These are phyloP conservation scores for Deinandra increscens DNA, from an alignment of 129 eudicot genomes.

Conservation along the genomic window DNA sequence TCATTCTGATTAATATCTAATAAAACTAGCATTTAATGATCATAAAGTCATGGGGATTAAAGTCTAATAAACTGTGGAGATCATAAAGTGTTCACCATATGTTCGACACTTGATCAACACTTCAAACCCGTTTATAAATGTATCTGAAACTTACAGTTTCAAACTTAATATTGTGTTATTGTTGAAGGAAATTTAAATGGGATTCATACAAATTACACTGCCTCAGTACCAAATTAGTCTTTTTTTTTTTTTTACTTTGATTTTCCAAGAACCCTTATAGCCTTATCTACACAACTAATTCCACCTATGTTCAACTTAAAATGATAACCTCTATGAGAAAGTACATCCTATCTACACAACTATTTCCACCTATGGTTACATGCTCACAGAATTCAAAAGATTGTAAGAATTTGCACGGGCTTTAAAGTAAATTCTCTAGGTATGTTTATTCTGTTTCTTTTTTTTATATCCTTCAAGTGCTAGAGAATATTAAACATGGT, in stretches of 20 bases:
- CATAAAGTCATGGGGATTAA: neutral
- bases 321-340: neutral
- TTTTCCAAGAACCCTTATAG: no score
- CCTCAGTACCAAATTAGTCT: no score
- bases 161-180: no score
- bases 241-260: no score
- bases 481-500: conserved; percentile 8
- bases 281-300: neutral
- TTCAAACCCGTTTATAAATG: neutral
- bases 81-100: no score
- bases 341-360: no score
- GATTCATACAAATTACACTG: no score
- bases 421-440: no score
- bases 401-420: neutral
- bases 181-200: no score
- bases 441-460: neutral
- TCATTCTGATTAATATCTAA: neutral
- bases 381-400: neutral
- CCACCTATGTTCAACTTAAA: neutral
- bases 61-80: neutral
- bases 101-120: neutral
- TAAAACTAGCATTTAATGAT: neutral
- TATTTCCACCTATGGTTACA: no score
- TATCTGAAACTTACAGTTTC: neutral
- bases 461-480: neutral